Evolutionary conservation across 306 rosid species (phyloP).

Genomic region (Trichosanthes cucumerina): DNA sequence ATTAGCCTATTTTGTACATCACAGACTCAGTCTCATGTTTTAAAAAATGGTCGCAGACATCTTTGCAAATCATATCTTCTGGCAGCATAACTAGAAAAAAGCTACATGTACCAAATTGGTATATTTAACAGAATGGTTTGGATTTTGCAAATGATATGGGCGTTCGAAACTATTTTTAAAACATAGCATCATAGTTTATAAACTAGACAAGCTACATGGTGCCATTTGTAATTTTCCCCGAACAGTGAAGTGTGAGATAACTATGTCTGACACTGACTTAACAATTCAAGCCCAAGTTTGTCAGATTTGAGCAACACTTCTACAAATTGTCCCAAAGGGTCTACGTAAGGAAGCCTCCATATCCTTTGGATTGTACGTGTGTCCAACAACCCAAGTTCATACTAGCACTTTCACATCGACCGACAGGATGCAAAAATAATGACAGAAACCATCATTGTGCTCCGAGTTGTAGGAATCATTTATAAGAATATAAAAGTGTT

Average conservation of each 20-base stretch:
- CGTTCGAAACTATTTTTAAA: not conserved
- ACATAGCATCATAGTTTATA: not conserved
- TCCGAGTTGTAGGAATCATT: too few relatives aligned
- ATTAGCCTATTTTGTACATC: not conserved
- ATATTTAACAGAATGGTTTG: not conserved
- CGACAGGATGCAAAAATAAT: not conserved
- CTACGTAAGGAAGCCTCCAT: not conserved
- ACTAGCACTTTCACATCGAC: not conserved
- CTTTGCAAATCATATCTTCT: not conserved
- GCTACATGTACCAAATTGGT: too few relatives aligned
- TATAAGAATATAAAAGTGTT: not conserved
- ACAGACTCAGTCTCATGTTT: not conserved
- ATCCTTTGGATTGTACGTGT: not conserved
- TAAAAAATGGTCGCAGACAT: not conserved
- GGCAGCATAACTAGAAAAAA: too few relatives aligned
- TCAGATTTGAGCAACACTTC: not conserved
- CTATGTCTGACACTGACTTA: not conserved
- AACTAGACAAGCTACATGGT: not conserved
- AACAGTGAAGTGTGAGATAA: not conserved
- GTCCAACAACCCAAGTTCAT: not conserved
- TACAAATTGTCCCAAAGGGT: not conserved
- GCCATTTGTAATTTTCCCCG: not conserved
- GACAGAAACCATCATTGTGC: not conserved
- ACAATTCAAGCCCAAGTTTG: not conserved
- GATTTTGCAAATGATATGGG: not conserved